These are phyloP conservation scores for Penicillium sclerotigenum DNA, from an alignment of 2,329 filamentous ascomycete species.

Conservation along the genomic window DNA sequence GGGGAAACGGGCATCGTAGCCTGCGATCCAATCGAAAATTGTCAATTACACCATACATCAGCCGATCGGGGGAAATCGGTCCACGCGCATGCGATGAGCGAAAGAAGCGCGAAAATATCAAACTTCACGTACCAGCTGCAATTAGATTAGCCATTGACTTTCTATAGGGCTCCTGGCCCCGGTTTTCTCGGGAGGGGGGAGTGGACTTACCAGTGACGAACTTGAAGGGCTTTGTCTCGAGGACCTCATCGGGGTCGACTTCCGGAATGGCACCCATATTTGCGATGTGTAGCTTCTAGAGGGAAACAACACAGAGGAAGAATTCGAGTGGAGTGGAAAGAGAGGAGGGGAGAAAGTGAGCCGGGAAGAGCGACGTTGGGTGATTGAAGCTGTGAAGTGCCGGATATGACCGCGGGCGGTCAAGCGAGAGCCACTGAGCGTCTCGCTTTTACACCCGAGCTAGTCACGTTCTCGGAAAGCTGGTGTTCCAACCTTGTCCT, in stretches of 20 bases:
- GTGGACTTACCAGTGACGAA: conserved; percentile 87
- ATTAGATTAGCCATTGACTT: conserved; percentile 42
- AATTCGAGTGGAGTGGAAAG: conserved; percentile 19
- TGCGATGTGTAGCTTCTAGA: conserved; percentile 37
- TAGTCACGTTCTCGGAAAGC: conserved; percentile 25
- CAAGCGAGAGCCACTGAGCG: conserved; percentile 37
- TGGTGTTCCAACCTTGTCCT: conserved; percentile 19
- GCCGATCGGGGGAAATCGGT: conserved; percentile 14
- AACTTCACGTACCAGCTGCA: conserved; percentile 48
- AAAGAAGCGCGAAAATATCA: conserved; percentile 13
- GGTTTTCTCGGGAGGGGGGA: conserved; percentile 21
- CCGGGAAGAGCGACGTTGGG: conserved; percentile 30
- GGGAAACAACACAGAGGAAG: conserved; percentile 18
- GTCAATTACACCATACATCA: conserved; percentile 26
- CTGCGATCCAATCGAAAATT: conserved; percentile 51
- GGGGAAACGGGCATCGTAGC: conserved; percentile 98
- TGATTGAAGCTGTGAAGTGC: conserved; percentile 36
- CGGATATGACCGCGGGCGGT: conserved; percentile 39
- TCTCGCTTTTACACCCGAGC: conserved; percentile 37
- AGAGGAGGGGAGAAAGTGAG: conserved; percentile 26
- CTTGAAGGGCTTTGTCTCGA: conserved; percentile 99
- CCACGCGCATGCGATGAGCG: conserved; percentile 10
- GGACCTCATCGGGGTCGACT: conserved; percentile 66
- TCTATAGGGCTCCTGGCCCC: conserved; percentile 26
- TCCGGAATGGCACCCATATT: conserved; percentile 76